phyloP scores from a whole-genome alignment of 768 basidiomycete genomes.

The Macrocybe gigantea region DNA sequence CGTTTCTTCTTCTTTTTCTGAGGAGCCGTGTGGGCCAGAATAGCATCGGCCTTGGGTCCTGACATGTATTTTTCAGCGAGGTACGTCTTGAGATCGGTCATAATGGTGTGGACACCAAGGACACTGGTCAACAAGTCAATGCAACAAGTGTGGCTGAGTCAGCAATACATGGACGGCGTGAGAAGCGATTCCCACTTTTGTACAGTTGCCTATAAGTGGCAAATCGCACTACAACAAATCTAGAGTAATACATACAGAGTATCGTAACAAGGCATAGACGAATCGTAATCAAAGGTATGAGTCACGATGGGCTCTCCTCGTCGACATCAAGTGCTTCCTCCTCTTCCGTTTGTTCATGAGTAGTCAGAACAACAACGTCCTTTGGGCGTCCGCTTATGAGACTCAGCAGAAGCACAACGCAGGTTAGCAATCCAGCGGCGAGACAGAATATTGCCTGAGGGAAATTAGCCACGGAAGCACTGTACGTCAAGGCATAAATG shows the following conservation, averaged over 20 bases:
- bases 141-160: background rate
- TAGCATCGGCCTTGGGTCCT: conserved; percentile 93
- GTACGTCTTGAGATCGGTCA: conserved; percentile 70
- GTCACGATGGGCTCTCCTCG: background rate
- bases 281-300: too few species aligned
- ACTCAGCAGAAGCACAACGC: conserved; percentile 41
- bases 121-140: background rate
- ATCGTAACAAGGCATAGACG: too few species aligned
- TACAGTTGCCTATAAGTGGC: background rate
- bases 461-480: conserved; percentile 52
- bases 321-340: background rate
- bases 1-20: conserved; percentile 74
- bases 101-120: conserved; percentile 9
- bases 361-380: conserved; percentile 7
- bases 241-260: background rate
- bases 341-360: conserved; percentile 4
- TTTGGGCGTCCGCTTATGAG: conserved; percentile 22
- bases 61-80: conserved; percentile 94
- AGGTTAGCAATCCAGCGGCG: conserved; percentile 48
- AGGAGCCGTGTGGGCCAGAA: conserved; percentile 58
- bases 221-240: conserved; percentile 1
- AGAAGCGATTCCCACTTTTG: background rate
- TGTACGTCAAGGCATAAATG: conserved; percentile 64
- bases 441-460: conserved; percentile 66
- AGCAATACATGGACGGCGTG: background rate